phyloP scores from a whole-genome alignment of 352 stramenopile genomes.

The Globisporangium recalcitrans region DNA sequence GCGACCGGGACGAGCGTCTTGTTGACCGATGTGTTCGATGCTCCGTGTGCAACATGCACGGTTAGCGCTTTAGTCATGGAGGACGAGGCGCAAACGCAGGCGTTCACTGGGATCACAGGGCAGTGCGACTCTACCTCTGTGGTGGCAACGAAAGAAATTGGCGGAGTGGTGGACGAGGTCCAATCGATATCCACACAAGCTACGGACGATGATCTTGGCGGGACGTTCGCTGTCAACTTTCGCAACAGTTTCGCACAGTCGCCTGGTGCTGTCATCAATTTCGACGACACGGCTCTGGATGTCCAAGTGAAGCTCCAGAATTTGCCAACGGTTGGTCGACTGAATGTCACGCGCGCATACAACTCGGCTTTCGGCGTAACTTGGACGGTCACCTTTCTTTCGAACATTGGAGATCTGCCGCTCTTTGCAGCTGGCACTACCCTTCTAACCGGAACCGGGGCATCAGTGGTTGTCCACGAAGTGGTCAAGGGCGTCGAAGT shows the following conservation, averaged over 20 bases:
- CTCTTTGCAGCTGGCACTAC: constrained; percentile 35
- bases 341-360: constrained; percentile 48
- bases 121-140: constrained; percentile 40
- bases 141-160: constrained; percentile 44
- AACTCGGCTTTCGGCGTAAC: constrained; percentile 47
- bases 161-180: constrained; percentile 56
- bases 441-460: constrained; percentile 41
- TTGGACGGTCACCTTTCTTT: constrained; percentile 68
- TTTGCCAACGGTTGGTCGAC: constrained; percentile 47
- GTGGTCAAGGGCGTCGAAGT: constrained; percentile 53
- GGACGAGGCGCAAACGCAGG: constrained; percentile 31
- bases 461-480: constrained; percentile 39
- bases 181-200: constrained; percentile 48
- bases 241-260: constrained; percentile 37
- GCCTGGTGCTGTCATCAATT: constrained; percentile 46
- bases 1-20: constrained; percentile 25
- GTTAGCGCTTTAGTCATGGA: constrained; percentile 30
- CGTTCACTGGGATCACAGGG: constrained; percentile 31
- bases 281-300: constrained; percentile 61
- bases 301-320: constrained; percentile 74
- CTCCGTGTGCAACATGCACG: constrained; percentile 34
- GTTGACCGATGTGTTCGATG: constrained; percentile 45
- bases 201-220: constrained; percentile 35
- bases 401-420: constrained; percentile 61
- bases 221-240: constrained; percentile 68